Evolutionary conservation across 495 filamentous ascomycete genomes (phyloP), one percentile per base, ranked within the genome.

Genomic region (Talaromyces adpressus): DNA sequence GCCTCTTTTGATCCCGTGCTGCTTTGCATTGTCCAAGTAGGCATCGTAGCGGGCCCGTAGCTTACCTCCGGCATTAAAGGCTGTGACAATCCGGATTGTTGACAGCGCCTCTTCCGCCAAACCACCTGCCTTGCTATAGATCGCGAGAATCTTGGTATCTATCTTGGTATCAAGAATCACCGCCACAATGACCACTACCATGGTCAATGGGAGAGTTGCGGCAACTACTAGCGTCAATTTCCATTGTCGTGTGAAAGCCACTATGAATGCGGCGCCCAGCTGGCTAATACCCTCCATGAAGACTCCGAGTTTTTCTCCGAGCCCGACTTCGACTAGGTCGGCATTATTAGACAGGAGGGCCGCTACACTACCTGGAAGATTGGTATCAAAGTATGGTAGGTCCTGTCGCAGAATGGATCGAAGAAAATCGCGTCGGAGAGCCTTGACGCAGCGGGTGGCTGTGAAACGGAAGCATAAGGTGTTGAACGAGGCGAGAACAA

Each of bases 61-160:
- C 59, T 29, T 65, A 60, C 9, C 62, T 57, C 9, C 47, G 34
- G 29, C 53, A 67, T 56, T 23, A 45, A 72, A 70, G 22, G 70
- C 70, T 59, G 64, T 62, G 5, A 63, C 58, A 9, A 65, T 64
- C 7, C 64, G 66, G 18, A 67, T 52, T 6, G 61, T 52, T 7
- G 34, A 29, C 11, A 71, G 63, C 23, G 64, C 63, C 22, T 64
- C 63, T 49, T 72, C 69, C 14, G 65, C 67, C 59, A 67, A 63
- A 6, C 52, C 20, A 12, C 57, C 59, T 0, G 89, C 90, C 22
- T 83, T 73, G 12, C 87, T 89, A 67, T 27, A 54, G 56, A 41
- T 22, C 6, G 18, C 12, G 6, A 61, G 39, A 14, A 32, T 32
- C 36, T 61, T 47, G 6, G 16, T 12, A n/a, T 34, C 52, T 5